Evolutionary conservation across 2,329 filamentous ascomycete species (phyloP), one percentile per base, ranked within the genome.

Genomic region (Penicillium decumbens): DNA sequence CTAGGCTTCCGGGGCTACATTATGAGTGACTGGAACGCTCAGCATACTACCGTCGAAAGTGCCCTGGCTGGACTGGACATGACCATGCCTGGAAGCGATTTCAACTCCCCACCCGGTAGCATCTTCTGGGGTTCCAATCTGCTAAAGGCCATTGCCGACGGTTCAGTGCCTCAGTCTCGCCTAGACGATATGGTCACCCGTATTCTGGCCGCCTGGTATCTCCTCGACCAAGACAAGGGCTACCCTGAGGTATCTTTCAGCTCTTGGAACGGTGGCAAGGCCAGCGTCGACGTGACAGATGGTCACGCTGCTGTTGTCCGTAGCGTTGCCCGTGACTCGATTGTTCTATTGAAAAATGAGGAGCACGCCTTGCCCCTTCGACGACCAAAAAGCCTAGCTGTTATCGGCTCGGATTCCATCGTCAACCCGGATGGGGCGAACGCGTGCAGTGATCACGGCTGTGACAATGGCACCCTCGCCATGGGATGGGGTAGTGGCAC

Each of bases 1-100:
- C 76, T 92, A 0, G 87, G 87, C 37, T 92, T 92, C 72, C 86
- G 89, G 58, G 88, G 88, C 0, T 89, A 89, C 60, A 79, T 92
- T 49, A 83, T 88, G 80, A 82, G 79, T n/a, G 88, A 95, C 66
- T 93, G 88, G 86, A 75, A 80, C 57, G 88, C 86, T 4, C 85
- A 89, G 60, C 86, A 91, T 61, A 75, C 81, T 3, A 86, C 85
- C 55, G 83, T 80, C 4, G 74, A 81, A 24, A 80, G 78, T 30
- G 84, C 87, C 2, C 75, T 82, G 32, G 86, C 87, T 20, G 89
- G 88, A 33, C 75, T 93, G 23, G 89, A 95, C 67, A 90, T 93
- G 87, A 79, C 80, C n/a, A 93, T 93, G 89, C 87, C 87, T 1
- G 88, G 89, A 13, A 48, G 55, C 12, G 62, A 63, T 29, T 60